Evolutionary conservation across 148 eudicot genomes (phyloP).

Genomic region (Fagopyrum esculentum): DNA sequence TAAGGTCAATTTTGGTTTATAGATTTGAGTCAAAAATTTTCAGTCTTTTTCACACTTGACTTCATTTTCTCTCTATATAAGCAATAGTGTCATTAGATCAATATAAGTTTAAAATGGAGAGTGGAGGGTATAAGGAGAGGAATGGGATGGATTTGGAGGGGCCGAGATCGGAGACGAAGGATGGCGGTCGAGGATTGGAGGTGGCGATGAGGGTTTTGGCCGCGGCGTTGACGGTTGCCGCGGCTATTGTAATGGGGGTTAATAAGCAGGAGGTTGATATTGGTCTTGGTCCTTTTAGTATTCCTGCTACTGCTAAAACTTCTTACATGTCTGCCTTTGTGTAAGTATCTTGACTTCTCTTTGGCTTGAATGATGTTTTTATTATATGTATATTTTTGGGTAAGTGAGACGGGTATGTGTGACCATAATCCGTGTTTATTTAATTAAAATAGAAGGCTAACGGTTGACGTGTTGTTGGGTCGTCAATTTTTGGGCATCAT

Average conservation of each 20-base stretch:
- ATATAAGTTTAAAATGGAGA: neutral
- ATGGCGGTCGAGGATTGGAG: slow-evolving; percentile 17
- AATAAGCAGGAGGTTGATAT: slow-evolving; percentile 51
- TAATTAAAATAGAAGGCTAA: too few relatives aligned
- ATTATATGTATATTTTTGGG: neutral
- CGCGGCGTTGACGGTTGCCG: slow-evolving; percentile 36
- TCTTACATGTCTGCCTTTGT: slow-evolving; percentile 62
- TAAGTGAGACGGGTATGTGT: too few relatives aligned
- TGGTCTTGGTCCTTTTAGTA: slow-evolving; percentile 42
- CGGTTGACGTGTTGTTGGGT: neutral
- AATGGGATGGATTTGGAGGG: slow-evolving; percentile 8
- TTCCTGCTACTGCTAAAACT: slow-evolving; percentile 56
- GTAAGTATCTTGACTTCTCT: slow-evolving; percentile 22
- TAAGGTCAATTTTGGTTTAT: neutral
- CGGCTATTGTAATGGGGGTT: slow-evolving; percentile 56
- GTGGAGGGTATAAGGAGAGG: neutral
- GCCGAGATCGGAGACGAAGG: neutral
- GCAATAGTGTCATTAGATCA: neutral
- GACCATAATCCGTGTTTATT: too few relatives aligned
- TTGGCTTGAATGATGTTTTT: neutral
- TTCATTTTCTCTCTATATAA: neutral
- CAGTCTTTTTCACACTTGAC: neutral
- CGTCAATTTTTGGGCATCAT: neutral
- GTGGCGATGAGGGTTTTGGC: slow-evolving; percentile 44
- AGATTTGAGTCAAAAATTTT: neutral